Percentiles rank a stretch among this genome's conserved stretches.
Conservation (phyloP, 495 filamentous ascomycete species). For the Mytilinidion resinicola region DNA sequence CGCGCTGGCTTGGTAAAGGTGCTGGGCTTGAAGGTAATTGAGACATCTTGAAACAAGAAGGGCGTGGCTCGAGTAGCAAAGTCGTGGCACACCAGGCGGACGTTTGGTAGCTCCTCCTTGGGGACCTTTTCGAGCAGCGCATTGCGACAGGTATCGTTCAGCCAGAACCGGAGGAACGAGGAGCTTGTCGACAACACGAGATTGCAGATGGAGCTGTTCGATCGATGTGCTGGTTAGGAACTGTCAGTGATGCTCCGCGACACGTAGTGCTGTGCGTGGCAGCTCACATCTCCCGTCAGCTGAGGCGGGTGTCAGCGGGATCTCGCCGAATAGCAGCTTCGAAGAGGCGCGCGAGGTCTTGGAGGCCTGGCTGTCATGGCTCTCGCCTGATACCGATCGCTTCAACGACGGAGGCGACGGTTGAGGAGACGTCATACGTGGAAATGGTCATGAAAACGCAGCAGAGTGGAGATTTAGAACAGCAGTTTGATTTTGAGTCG, state of each 20-base stretch:
- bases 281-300: slow-evolving; percentile 25
- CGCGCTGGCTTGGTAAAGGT: slow-evolving; percentile 63
- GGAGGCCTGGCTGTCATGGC: slow-evolving; percentile 25
- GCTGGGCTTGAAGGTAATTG: slow-evolving; percentile 59
- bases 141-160: slow-evolving; percentile 41
- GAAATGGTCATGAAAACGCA: slow-evolving; percentile 13
- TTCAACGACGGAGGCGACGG: slow-evolving; percentile 26
- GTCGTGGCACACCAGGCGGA: slow-evolving; percentile 49
- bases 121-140: slow-evolving; percentile 38
- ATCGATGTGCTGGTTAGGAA: slow-evolving; percentile 14
- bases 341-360: slow-evolving; percentile 24
- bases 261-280: background rate
- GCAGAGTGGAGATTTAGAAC: background rate
- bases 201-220: slow-evolving; percentile 36
- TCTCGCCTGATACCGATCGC: slow-evolving; percentile 28
- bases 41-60: slow-evolving; percentile 46
- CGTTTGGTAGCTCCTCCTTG: slow-evolving; percentile 40
- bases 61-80: slow-evolving; percentile 44
- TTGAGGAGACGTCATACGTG: slow-evolving; percentile 17
- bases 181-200: slow-evolving; percentile 36
- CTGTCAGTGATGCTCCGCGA: slow-evolving; percentile 11
- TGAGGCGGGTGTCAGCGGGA: slow-evolving; percentile 29
- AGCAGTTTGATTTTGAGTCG: slow-evolving; percentile 4
- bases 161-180: slow-evolving; percentile 47
- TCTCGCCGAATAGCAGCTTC: slow-evolving; percentile 39